Evolutionary conservation across 2,329 filamentous ascomycete genomes (phyloP).

Genomic region (Nemania bipapillata): DNA sequence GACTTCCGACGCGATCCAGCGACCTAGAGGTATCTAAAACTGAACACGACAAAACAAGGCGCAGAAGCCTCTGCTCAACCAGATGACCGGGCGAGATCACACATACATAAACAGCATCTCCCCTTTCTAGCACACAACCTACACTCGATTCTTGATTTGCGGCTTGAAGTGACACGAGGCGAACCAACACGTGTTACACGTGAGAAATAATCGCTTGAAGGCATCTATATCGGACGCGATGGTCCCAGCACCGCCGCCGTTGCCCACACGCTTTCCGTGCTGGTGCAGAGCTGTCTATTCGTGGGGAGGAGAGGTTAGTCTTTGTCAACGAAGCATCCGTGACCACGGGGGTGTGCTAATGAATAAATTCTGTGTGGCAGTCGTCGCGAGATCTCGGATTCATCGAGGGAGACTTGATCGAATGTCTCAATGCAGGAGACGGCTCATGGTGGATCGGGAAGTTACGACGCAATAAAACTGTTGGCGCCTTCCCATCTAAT

Average conservation of each 20-base stretch:
- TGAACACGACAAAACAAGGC: slow-evolving; percentile 36
- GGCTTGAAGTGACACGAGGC: slow-evolving; percentile 5
- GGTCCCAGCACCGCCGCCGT: slow-evolving; percentile 65
- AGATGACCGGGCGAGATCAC: slow-evolving; percentile 18
- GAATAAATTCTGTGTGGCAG: slow-evolving; percentile 53
- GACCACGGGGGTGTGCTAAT: slow-evolving; percentile 44
- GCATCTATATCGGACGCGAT: slow-evolving; percentile 54
- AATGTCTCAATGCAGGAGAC: slow-evolving; percentile 97
- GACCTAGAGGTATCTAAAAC: slow-evolving; percentile 20
- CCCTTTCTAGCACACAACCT: slow-evolving; percentile 1
- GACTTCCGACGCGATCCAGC: slow-evolving; percentile 1
- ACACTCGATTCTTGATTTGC: slow-evolving; percentile 9
- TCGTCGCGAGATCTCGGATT: slow-evolving; percentile 95
- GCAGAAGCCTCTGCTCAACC: slow-evolving; percentile 19
- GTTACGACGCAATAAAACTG: slow-evolving; percentile 85
- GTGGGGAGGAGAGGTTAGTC: slow-evolving; percentile 82
- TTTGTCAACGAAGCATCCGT: slow-evolving; percentile 18
- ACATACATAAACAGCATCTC: slow-evolving; percentile 18
- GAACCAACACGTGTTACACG: neutral
- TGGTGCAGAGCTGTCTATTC: slow-evolving; percentile 93
- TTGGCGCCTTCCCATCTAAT: slow-evolving; percentile 95
- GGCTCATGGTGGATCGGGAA: slow-evolving; percentile 98
- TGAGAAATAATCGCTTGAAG: neutral
- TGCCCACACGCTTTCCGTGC: slow-evolving; percentile 85
- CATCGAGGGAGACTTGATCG: slow-evolving; percentile 96